Evolutionary conservation across 2,329 filamentous ascomycete species (phyloP).

Genomic region (Fusarium sp.): DNA sequence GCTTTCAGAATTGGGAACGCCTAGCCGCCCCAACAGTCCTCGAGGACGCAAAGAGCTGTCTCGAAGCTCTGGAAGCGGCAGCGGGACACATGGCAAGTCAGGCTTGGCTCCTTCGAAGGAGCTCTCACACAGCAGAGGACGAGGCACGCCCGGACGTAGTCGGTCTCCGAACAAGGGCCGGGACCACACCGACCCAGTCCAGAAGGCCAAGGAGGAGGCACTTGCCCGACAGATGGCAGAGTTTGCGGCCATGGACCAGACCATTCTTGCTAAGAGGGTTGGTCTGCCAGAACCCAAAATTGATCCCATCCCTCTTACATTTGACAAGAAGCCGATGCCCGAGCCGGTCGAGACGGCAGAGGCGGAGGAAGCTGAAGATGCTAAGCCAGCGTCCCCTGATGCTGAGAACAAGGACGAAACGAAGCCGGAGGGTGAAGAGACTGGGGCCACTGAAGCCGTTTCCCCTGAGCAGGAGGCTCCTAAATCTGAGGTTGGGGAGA

Average conservation of each 20-base stretch:
- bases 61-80: slow-evolving; percentile 47
- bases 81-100: slow-evolving; percentile 49
- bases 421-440: slow-evolving; percentile 15
- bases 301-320: slow-evolving; percentile 61
- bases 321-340: slow-evolving; percentile 50
- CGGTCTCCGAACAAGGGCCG: slow-evolving; percentile 55
- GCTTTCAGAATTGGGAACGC: slow-evolving; percentile 68
- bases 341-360: slow-evolving; percentile 43
- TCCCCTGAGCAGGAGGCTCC: neutral
- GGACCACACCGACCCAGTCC: slow-evolving; percentile 40
- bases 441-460: neutral
- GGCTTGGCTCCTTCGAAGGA: slow-evolving; percentile 58
- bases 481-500: slow-evolving; percentile 4
- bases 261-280: slow-evolving; percentile 67
- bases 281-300: slow-evolving; percentile 59
- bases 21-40: slow-evolving; percentile 63
- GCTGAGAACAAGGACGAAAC: slow-evolving; percentile 5
- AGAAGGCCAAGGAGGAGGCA: slow-evolving; percentile 48
- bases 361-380: slow-evolving; percentile 12
- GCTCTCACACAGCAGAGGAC: slow-evolving; percentile 53
- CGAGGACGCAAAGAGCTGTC: slow-evolving; percentile 61
- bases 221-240: slow-evolving; percentile 67
- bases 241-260: slow-evolving; percentile 74
- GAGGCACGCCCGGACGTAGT: slow-evolving; percentile 51
- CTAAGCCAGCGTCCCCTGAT: neutral